These are phyloP conservation scores for Fusarium hainanense DNA, from an alignment of 2,329 filamentous ascomycete species.

Conservation along the genomic window DNA sequence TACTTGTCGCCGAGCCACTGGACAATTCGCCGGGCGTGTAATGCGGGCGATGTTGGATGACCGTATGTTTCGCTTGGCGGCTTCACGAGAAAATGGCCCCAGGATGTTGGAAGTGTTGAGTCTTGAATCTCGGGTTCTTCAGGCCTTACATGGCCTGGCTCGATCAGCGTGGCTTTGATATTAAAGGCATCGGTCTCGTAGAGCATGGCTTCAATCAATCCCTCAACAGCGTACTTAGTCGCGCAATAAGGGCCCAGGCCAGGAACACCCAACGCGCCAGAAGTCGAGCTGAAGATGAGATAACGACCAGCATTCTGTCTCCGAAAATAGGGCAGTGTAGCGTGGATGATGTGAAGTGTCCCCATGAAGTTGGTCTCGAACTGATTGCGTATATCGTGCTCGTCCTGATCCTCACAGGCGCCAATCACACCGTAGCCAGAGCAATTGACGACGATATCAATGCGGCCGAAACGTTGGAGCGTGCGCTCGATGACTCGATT, in stretches of 20 bases:
- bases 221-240: constrained; percentile 96
- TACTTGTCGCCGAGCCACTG: constrained; percentile 95
- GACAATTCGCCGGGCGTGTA: constrained; percentile 90
- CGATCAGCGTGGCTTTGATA: constrained; percentile 92
- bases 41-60: constrained; percentile 80
- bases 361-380: constrained; percentile 99
- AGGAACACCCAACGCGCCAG: constrained; percentile 91
- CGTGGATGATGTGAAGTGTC: constrained; percentile 90
- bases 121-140: constrained; percentile 75
- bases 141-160: constrained; percentile 86
- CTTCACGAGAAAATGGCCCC: constrained; percentile 93
- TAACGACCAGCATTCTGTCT: constrained; percentile 81
- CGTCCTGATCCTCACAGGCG: constrained; percentile 95
- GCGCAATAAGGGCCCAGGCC: constrained; percentile 95
- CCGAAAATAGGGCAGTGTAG: constrained; percentile 88
- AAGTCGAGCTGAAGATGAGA: constrained; percentile 93
- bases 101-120: constrained; percentile 74
- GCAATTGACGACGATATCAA: constrained; percentile 93
- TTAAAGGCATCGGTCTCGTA: constrained; percentile 94
- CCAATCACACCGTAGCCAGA: constrained; percentile 96
- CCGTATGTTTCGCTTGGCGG: constrained; percentile 84
- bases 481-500: constrained; percentile 75
- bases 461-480: constrained; percentile 78
- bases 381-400: constrained; percentile 92
- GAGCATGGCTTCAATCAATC: constrained; percentile 93